Base-by-base conservation (phyloP, 1,139 yeast species). In the Kurtzmaniella quercitrusa region DNA sequence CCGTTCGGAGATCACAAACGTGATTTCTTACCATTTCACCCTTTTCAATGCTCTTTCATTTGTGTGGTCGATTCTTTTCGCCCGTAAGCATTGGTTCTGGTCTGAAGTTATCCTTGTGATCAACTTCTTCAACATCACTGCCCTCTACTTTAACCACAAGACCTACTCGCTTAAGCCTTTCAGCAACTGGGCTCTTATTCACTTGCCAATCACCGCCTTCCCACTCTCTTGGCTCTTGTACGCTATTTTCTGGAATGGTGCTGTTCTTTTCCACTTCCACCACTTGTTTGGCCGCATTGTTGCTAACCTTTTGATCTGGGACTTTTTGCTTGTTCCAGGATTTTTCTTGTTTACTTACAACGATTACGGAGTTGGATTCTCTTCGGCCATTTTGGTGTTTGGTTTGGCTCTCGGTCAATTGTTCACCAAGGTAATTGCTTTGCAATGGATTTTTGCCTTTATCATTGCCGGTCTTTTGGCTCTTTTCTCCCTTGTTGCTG, bases 361-460 rank as follows among this genome's bases (percentile, higher is more conserved):
- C 48, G 95, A 87, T 63, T 87, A 86, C 79, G 82, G 84, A 2
- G 64, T 82, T 43, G 91, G 88, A 7, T 61, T 84, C 38, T 66
- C 82, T 40, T 69, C 81, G 17, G 62, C 83, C 23, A 71, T 76
- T 50, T 66, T 86, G 51, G 68, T 74, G 48, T 72, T 84, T 49
- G 91, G 86, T 26, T 60, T 86, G 39, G 93, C 82, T 2, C 68
- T 84, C 42, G 83, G 84, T 45, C 95, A 86, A 63, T 60, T 86
- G 46, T 71, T 81, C 55, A 76, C 80, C 44, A 84, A 78, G 65
- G 67, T 78, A 23, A 74, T 86, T 66, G 93, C 93, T 2, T 71
- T 86, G 48, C 95, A 86, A 65, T 87, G 95, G 95, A 78, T 84
- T 50, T 86, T 86, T 66, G 94, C 89, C 8, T 80, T 84, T 51